These are phyloP conservation scores for Rhodotorula glutinis DNA, from an alignment of 1,284 basidiomycete genomes.

Conservation along the genomic window DNA sequence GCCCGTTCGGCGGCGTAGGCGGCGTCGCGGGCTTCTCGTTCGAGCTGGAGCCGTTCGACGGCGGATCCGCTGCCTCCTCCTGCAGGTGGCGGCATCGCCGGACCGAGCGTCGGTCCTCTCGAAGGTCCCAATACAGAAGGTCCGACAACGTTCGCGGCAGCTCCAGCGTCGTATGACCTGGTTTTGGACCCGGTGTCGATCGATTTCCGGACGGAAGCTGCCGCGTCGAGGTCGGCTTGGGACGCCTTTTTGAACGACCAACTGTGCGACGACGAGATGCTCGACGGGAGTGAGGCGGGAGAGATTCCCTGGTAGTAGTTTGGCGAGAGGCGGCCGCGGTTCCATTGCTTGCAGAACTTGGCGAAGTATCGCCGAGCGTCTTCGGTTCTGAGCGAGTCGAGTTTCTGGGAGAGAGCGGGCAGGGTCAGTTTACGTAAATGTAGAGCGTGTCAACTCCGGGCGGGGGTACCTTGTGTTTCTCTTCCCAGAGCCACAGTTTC, in stretches of 20 bases:
- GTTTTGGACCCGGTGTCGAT: slow-evolving; percentile 28
- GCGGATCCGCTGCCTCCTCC: background rate
- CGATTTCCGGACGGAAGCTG: slow-evolving; percentile 30
- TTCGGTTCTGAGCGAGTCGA: slow-evolving; percentile 29
- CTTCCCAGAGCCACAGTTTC: slow-evolving; percentile 37
- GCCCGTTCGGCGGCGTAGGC: background rate
- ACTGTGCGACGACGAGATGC: slow-evolving; percentile 27
- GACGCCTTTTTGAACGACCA: slow-evolving; percentile 37
- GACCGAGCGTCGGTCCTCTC: slow-evolving; percentile 9
- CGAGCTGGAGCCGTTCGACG: slow-evolving; percentile 24
- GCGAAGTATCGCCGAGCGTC: slow-evolving; percentile 34
- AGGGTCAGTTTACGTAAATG: no score
- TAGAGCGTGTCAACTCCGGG: no score
- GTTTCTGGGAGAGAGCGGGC: background rate
- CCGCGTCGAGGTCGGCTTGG: slow-evolving; percentile 37
- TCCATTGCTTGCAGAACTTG: slow-evolving; percentile 31
- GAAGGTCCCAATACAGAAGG: background rate
- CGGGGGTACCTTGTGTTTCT: slow-evolving; percentile 31
- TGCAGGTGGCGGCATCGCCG: slow-evolving; percentile 14
- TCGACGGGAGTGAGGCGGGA: slow-evolving; percentile 26
- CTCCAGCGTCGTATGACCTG: slow-evolving; percentile 9
- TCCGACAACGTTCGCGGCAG: background rate
- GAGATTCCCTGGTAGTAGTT: slow-evolving; percentile 37
- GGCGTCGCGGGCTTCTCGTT: slow-evolving; percentile 13
- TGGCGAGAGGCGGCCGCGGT: slow-evolving; percentile 22